phyloP scores from a whole-genome alignment of 2,329 filamentous ascomycete species.

The Trichothecium roseum region DNA sequence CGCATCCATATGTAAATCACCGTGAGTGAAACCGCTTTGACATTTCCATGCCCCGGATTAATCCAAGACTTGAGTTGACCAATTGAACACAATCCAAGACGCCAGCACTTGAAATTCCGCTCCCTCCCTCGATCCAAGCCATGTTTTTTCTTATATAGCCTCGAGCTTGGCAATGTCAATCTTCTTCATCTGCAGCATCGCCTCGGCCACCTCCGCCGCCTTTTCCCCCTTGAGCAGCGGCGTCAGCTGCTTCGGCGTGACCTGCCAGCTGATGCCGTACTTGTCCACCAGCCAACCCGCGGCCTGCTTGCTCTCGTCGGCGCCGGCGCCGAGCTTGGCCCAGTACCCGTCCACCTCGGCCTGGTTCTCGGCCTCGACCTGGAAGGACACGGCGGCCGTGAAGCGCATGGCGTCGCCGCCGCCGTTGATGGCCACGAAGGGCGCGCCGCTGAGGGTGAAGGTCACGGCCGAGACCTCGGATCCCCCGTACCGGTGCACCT shows the following conservation, averaged over 20 bases:
- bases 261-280: constrained; percentile 36
- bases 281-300: constrained; percentile 36
- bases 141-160: constrained; percentile 4
- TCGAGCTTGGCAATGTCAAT: constrained; percentile 26
- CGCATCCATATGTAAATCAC: too few species aligned
- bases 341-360: constrained; percentile 37
- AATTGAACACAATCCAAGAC: too few species aligned
- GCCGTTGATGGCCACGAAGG: constrained; percentile 28
- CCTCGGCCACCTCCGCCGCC: constrained; percentile 16
- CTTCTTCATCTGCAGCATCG: constrained; percentile 33
- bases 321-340: constrained; percentile 28
- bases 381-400: constrained; percentile 30
- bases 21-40: too few species aligned
- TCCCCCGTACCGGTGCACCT: constrained; percentile 18
- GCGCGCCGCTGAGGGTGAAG: constrained; percentile 27
- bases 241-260: constrained; percentile 26
- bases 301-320: constrained; percentile 21
- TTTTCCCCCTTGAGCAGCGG: constrained; percentile 22
- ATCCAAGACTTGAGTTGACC: too few species aligned
- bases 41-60: too few species aligned
- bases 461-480: constrained; percentile 23
- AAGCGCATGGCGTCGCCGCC: constrained; percentile 29
- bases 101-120: constrained; percentile 4
- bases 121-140: constrained; percentile 15
- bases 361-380: constrained; percentile 33